Base-by-base conservation (phyloP, 768 basidiomycete species). In the Tylopilus felleus region DNA sequence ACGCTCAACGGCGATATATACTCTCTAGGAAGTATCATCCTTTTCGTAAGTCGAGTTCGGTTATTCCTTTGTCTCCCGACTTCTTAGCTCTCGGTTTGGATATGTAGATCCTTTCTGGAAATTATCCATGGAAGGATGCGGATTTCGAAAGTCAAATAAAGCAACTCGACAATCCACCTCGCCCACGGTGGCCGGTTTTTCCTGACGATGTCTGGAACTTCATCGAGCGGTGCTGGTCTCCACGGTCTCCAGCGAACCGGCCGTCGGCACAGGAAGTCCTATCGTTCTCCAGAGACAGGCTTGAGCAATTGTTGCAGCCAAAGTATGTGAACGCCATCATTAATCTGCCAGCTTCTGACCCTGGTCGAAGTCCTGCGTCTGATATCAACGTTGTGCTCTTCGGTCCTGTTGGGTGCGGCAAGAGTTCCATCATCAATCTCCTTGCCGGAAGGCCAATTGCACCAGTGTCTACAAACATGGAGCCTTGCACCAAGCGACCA, bases 401-500 rank as follows among this genome's bases (percentile, higher is more conserved):
- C 13, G 63, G 63, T 36, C n/a, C 50, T 28, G 29, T 36, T n/a
- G 63, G 63, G 2, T 51, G 49, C 13, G 60, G 63, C 3, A 64
- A 62, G 46, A 64, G 64, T 25, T 64, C 63, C 0, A 40, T 64
- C 23, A 44, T 64, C 38, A 65, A 64, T 40, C 43, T 64, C n/a
- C 49, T 65, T 25, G 51, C 60, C 4, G 65, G 56, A n/a, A 8
- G 51, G 1, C 40, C 57, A 1, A 22, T 55, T 1, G 74, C 74
- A 3, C 27, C 27, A 0, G 60, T 64, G 4, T 71, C 70, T 3
- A 57, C 52, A 17, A 39, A 57, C 8, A 63, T 61, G 1, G 40
- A 31, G 0, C 70, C 71, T 5, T 72, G 67, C 36, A 77, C 76
- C 1, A 61, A 70, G 23, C 31, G 53, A 5, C 59, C 52, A 33